A percentile compares a stretch with the other conserved stretches of the same genome.
These are phyloP conservation scores for Fraxinus sp. DNA, from an alignment of 305 asterid species.

Conservation along the genomic window DNA sequence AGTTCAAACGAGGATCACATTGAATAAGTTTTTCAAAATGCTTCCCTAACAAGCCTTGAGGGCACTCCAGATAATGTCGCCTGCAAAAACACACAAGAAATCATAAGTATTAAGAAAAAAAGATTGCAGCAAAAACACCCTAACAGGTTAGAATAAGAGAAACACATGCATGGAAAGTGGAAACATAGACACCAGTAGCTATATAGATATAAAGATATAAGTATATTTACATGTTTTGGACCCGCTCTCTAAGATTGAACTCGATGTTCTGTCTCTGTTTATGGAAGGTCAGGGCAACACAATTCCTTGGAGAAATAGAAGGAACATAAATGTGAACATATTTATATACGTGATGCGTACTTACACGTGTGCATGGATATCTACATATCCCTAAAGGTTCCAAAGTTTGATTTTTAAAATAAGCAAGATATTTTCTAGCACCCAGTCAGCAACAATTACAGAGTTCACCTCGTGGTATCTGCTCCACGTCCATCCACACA, in stretches of 20 bases:
- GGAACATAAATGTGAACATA: neutral
- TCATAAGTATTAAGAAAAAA: neutral
- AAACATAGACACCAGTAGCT: neutral
- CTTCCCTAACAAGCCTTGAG: slow-evolving; percentile 79
- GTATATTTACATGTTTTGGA: neutral
- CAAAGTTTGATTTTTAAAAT: neutral
- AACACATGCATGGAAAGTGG: neutral
- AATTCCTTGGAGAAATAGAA: neutral
- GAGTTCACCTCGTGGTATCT: neutral
- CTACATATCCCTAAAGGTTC: neutral
- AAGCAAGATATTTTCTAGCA: neutral
- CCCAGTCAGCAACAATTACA: neutral
- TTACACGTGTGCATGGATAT: neutral
- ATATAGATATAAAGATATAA: neutral
- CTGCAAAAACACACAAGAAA: slow-evolving; percentile 16
- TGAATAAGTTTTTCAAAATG: slow-evolving; percentile 90
- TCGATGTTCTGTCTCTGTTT: neutral
- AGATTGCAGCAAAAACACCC: neutral
- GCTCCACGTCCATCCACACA: neutral
- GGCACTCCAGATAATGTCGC: slow-evolving; percentile 83
- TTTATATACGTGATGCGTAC: neutral
- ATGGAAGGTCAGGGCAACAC: neutral
- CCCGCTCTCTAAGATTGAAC: neutral
- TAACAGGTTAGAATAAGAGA: neutral
- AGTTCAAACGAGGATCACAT: slow-evolving; percentile 83